Base-by-base conservation (phyloP, 768 basidiomycete species). In the Lentinula aciculospora region DNA sequence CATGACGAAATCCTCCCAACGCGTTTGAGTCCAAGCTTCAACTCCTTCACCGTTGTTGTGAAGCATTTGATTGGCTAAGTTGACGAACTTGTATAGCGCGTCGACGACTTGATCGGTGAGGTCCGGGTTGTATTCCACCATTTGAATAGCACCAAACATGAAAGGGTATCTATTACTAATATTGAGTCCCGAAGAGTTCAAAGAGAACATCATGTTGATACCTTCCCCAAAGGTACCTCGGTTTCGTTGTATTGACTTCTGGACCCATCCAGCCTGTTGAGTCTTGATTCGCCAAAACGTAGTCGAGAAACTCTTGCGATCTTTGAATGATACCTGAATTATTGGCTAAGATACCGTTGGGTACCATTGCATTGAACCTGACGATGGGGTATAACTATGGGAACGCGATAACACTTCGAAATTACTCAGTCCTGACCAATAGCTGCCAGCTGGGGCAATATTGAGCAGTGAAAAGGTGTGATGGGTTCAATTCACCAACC, bases 1-100 rank as follows among this genome's bases (percentile, higher is more conserved):
- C 3, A 83, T 80, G 23, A 82, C 78, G 59, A 82, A 82, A 61
- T 84, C 81, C 63, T 81, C 80, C 81, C 81, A 82, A 27, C 82
- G 77, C 0, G 81, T 80, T 27, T 72, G 68, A 13, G 78, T 70
- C 82, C 82, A 84, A 1, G 69, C 64, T 47, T 82, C 81, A n/a
- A 81, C 71, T 12, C 81, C 82, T 60, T 79, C 63, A 13, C 79
- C 79, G 40, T 72, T 73, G 36, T 66, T 65, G 56, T 78, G 74
- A 44, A 84, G 66, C 82, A 84, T 84, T 3, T 71, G 69, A 62
- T 82, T 82, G 19, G 81, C 81, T 25, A 82, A 64, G 5, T 67
- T 58, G 28, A 82, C 77, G 53, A 84, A 84, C 61, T 80, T 83
- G 66, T 82, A 71, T 57, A 83, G 63, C 1, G 80, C 76, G 7